Evolutionary conservation across 306 rosid genomes (phyloP).

Genomic region (Sophora flavescens): DNA sequence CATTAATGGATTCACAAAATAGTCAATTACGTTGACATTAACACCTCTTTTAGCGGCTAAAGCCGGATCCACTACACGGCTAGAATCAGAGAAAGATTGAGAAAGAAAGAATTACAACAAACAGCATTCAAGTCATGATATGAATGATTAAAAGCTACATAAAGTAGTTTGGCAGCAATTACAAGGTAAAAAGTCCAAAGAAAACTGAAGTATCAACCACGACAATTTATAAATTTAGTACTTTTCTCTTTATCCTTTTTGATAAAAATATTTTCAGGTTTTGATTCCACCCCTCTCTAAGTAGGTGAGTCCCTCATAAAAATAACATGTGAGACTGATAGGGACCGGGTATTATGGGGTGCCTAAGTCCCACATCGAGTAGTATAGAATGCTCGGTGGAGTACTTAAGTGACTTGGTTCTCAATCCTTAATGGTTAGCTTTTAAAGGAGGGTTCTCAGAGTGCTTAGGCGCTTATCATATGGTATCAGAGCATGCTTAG

Average conservation of each 20-base stretch:
- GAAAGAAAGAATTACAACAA: constrained; percentile 21
- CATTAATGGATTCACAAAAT: constrained; percentile 20
- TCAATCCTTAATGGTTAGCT: too few relatives aligned
- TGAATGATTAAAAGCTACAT: not conserved
- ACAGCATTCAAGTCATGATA: constrained; percentile 19
- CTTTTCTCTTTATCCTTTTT: not conserved
- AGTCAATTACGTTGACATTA: constrained; percentile 14
- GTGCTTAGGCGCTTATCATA: too few relatives aligned
- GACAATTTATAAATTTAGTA: not conserved
- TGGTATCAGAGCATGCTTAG: too few relatives aligned
- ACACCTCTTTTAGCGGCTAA: too few relatives aligned
- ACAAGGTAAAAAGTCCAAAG: constrained; percentile 28
- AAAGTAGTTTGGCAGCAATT: constrained; percentile 27
- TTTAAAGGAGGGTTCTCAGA: too few relatives aligned
- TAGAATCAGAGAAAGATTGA: too few relatives aligned
- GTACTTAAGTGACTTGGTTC: too few relatives aligned
- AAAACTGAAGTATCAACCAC: not conserved
- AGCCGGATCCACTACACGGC: too few relatives aligned
- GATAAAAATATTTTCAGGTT: not conserved
- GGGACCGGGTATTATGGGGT: too few relatives aligned
- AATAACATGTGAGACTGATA: not conserved
- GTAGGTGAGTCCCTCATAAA: not conserved
- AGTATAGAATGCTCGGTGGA: too few relatives aligned
- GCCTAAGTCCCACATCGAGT: too few relatives aligned
- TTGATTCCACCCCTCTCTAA: not conserved